Evolutionary conservation across 257 asterid genomes (phyloP).

Genomic region (Solanum tacnaense): DNA sequence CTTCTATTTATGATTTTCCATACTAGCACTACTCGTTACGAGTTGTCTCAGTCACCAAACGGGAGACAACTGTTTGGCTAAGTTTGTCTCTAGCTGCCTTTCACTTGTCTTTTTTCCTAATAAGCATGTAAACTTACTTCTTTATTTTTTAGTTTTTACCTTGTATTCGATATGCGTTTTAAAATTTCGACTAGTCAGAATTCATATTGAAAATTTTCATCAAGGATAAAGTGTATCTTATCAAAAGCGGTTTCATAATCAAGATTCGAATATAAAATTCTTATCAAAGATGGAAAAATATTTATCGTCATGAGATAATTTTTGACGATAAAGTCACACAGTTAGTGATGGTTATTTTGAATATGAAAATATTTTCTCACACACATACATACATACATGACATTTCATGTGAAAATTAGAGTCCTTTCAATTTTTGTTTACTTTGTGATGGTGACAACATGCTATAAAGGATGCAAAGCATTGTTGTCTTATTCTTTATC

Average conservation of each 20-base stretch:
- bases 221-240: neutral
- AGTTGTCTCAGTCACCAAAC: neutral
- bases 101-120: neutral
- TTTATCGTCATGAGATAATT: neutral
- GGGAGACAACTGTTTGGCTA: neutral
- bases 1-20: neutral
- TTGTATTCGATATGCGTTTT: neutral
- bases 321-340: neutral
- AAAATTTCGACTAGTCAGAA: neutral
- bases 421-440: conserved; percentile 10
- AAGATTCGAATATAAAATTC: neutral
- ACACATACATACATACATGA: neutral
- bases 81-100: neutral
- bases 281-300: neutral
- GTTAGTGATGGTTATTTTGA: neutral
- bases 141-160: too few species aligned
- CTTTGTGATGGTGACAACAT: conserved; percentile 9
- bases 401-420: conserved; percentile 13
- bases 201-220: neutral
- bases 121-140: neutral
- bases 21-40: neutral
- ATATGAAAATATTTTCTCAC: neutral
- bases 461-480: neutral
- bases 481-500: neutral
- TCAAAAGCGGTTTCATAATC: neutral